Base-by-base conservation (phyloP, 116 monocot genomes). In the Dioscorea cayenensis region DNA sequence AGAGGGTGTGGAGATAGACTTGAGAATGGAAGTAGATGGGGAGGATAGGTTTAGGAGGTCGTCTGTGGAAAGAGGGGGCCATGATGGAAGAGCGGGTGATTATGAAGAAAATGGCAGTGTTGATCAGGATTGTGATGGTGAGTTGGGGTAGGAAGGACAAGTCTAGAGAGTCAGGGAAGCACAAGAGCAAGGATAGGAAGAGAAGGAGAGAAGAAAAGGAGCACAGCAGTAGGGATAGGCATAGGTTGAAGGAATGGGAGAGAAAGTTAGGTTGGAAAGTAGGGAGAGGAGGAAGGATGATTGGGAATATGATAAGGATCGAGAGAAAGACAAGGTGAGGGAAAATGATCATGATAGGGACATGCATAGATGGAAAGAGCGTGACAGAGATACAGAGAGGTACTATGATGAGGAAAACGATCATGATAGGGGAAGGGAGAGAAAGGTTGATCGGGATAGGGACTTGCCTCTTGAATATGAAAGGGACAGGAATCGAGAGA, bases 101-200 rank as follows among this genome's bases (percentile, higher is more conserved):
- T 17, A 19, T 19, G 59, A 59, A 21, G 59, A 59, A 59, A 59
- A 17, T 59, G 59, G 59, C 17, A 17, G 59, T 59, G 59, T 43
- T 43, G 43, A 43, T 43, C 43, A 43, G 43, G 43, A 43, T 43
- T 43, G 0, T 43, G 43, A 43, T 0, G 43, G 43, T 1, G 43
- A 59, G n/a, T 19, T 59, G 59, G n/a, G 59, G 21, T 19, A 17
- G n/a, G 17, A 59, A 59, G 7, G 59, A 59, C 0, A 59, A 17
- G 59, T 60, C 59, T 7, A 77, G 62, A 36, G 76, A 81, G 60
- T 55, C 71, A 17, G 49, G 72, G 35, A 80, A 68, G 75, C 73
- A 73, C 14, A 63, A 58, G 67, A 72, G 60, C 75, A 80, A 77
- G 75, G 73, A 79, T 5, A 66, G 76, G 22, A 79, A 76, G 72